Percentiles rank a stretch among this genome's conserved stretches.
phyloP scores from a whole-genome alignment of 352 stramenopile genomes.

The Phytophthora aleatoria region DNA sequence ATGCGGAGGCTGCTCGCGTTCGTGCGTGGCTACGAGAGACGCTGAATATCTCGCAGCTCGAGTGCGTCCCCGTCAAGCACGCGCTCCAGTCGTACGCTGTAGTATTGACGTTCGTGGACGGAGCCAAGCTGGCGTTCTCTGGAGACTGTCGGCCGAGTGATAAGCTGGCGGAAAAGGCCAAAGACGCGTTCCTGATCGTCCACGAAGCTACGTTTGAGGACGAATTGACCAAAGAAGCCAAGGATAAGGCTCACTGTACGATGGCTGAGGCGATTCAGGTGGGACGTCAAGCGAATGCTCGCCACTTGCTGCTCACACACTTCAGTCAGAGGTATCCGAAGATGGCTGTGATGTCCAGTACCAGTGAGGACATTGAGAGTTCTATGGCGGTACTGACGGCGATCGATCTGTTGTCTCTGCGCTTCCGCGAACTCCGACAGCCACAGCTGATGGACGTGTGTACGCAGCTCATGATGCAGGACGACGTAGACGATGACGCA shows the following conservation, averaged over 20 bases:
- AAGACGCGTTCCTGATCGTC: constrained; percentile 91
- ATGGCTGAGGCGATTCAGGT: constrained; percentile 92
- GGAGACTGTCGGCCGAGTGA: constrained; percentile 94
- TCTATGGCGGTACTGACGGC: constrained; percentile 61
- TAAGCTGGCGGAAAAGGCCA: constrained; percentile 53
- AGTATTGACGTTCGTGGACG: constrained; percentile 73
- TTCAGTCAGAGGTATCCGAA: constrained; percentile 92
- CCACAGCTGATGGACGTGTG: constrained; percentile 69
- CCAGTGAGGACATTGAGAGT: constrained; percentile 17
- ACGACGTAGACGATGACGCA: constrained; percentile 36
- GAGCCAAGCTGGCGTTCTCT: constrained; percentile 92
- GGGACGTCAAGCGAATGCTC: constrained; percentile 71
- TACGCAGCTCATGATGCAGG: constrained; percentile 54
- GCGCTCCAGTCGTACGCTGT: constrained; percentile 91
- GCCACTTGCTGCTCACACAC: constrained; percentile 95
- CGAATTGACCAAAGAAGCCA: constrained; percentile 90
- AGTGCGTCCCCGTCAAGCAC: constrained; percentile 88
- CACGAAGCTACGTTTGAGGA: constrained; percentile 99
- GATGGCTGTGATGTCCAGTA: constrained; percentile 55
- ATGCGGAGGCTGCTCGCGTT: constrained; percentile 42
- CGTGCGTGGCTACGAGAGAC: constrained; percentile 43
- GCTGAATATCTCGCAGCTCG: constrained; percentile 54
- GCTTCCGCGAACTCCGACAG: constrained; percentile 66
- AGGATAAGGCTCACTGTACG: constrained; percentile 95
- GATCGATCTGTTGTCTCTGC: constrained; percentile 79